Evolutionary conservation across 2,329 filamentous ascomycete genomes (phyloP).

Genomic region (Myriangium duriaei): DNA sequence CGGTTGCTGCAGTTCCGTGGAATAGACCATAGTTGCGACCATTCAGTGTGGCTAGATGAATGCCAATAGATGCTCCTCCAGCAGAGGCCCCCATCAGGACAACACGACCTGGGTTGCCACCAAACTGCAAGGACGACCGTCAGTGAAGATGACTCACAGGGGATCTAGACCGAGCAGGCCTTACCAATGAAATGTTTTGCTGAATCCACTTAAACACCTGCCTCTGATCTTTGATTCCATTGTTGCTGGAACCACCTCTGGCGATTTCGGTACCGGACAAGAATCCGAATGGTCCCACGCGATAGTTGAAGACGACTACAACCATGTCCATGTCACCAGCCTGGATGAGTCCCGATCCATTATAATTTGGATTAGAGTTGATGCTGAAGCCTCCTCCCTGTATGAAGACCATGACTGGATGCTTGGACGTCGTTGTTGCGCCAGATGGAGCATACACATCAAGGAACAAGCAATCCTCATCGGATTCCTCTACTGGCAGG

Average conservation of each 20-base stretch:
- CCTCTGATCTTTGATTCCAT: constrained; percentile 57
- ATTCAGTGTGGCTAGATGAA: constrained; percentile 47
- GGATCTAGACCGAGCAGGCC: no score
- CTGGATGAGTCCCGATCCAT: constrained; percentile 48
- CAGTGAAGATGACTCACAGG: no score
- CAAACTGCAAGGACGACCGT: constrained; percentile 46
- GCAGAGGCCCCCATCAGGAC: constrained; percentile 57
- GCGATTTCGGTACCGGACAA: constrained; percentile 46
- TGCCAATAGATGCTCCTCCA: constrained; percentile 51
- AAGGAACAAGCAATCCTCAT: constrained; percentile 59
- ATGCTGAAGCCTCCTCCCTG: constrained; percentile 37
- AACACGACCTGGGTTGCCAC: constrained; percentile 55
- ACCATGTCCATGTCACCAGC: constrained; percentile 50
- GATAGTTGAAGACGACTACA: constrained; percentile 63
- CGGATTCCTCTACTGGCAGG: constrained; percentile 24
- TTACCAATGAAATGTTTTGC: constrained; percentile 43
- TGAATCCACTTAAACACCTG: constrained; percentile 60
- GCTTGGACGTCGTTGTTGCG: constrained; percentile 35
- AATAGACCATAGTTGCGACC: constrained; percentile 38
- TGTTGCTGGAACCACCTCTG: constrained; percentile 45
- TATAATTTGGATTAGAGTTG: constrained; percentile 37
- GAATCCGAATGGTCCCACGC: constrained; percentile 63
- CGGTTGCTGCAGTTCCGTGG: constrained; percentile 41
- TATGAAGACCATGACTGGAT: constrained; percentile 53
- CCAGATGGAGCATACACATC: constrained; percentile 49